Evolutionary conservation across 75 land plant species (phyloP).

Genomic region (Cupressus sempervirens): DNA sequence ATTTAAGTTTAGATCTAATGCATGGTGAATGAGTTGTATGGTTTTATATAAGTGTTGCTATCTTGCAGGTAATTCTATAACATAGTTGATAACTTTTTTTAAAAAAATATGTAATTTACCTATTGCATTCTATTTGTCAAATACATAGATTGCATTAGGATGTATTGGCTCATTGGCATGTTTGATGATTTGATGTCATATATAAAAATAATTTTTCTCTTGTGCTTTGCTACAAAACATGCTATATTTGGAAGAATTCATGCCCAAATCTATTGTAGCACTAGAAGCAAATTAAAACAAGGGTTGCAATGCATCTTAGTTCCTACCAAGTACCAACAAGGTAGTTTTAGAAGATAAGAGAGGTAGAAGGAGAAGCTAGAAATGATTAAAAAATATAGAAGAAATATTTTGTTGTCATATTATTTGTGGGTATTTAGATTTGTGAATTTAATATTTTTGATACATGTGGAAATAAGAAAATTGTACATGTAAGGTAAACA

Average conservation of each 20-base stretch:
- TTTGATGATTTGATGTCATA: background rate
- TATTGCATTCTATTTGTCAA: background rate
- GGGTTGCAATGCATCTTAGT: too few relatives aligned
- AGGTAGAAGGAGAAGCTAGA: too few relatives aligned
- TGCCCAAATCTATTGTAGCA: background rate
- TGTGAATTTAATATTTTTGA: too few relatives aligned
- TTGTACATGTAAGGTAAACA: too few relatives aligned
- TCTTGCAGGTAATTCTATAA: background rate
- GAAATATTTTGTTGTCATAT: too few relatives aligned
- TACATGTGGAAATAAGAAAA: too few relatives aligned
- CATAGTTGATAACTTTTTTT: background rate
- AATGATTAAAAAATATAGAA: too few relatives aligned
- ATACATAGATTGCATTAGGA: background rate
- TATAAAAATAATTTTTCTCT: background rate
- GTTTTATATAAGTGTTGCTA: background rate
- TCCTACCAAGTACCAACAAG: too few relatives aligned
- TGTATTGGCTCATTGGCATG: background rate
- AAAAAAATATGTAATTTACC: background rate
- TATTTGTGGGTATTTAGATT: too few relatives aligned
- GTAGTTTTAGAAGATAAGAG: too few relatives aligned
- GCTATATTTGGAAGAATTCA: background rate
- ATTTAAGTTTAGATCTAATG: constrained; percentile 6
- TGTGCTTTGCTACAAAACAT: background rate
- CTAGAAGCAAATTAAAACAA: background rate
- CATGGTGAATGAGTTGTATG: background rate